Evolutionary conservation across 1,284 basidiomycete genomes (phyloP).

Genomic region (Cutaneotrichosporon cutaneum): DNA sequence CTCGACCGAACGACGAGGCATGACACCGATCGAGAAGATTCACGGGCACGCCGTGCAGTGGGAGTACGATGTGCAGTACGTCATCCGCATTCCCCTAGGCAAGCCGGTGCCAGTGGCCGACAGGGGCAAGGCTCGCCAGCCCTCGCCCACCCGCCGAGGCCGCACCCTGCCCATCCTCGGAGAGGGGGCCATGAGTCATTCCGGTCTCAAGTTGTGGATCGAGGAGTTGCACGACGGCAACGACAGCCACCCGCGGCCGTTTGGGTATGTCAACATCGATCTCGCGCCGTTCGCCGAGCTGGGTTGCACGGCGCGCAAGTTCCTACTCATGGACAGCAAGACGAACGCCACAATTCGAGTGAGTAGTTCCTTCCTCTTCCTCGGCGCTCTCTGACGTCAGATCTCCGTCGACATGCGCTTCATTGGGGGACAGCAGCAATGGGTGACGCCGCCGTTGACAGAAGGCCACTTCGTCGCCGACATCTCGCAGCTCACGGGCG

Average conservation of each 20-base stretch:
- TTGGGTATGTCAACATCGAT: constrained; percentile 50
- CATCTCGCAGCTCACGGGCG: constrained; percentile 32
- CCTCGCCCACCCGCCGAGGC: not conserved
- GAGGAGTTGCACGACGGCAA: constrained; percentile 13
- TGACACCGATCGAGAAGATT: constrained; percentile 34
- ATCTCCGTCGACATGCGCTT: constrained; percentile 47
- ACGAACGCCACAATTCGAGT: constrained; percentile 52
- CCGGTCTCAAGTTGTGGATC: constrained; percentile 40
- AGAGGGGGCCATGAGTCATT: constrained; percentile 41
- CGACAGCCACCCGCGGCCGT: constrained; percentile 16
- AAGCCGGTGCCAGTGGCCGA: constrained; percentile 25
- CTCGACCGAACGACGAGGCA: constrained; percentile 33
- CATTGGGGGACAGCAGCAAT: constrained; percentile 43
- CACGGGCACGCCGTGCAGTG: constrained; percentile 42
- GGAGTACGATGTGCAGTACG: constrained; percentile 45
- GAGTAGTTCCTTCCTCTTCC: constrained; percentile 12
- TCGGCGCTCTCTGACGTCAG: constrained; percentile 22
- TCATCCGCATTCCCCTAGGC: constrained; percentile 40
- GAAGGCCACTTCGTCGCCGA: constrained; percentile 45
- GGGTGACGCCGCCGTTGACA: constrained; percentile 42
- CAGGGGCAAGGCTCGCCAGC: constrained; percentile 4
- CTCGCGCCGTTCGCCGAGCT: constrained; percentile 51
- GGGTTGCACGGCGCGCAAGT: constrained; percentile 43
- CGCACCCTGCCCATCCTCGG: constrained; percentile 37
- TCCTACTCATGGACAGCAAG: constrained; percentile 46